phyloP scores from a whole-genome alignment of 192 early-diverging fungal genomes.

The Gigaspora rosea region DNA sequence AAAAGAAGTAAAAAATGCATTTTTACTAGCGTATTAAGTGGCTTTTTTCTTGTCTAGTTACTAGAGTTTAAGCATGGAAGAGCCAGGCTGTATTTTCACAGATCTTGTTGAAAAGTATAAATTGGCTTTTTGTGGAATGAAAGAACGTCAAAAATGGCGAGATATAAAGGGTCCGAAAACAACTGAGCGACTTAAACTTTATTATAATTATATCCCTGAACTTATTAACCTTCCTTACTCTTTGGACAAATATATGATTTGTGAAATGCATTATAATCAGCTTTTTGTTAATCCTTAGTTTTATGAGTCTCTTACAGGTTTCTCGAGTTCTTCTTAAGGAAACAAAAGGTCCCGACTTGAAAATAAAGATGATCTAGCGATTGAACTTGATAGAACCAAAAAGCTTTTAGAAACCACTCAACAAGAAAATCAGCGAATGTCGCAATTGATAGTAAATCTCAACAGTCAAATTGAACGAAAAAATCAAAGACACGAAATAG shows the following conservation, averaged over 20 bases:
- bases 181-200: not conserved
- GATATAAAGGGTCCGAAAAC: not conserved
- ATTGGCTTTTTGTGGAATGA: not conserved
- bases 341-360: not conserved
- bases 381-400: constrained; percentile 51
- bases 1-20: too few species aligned
- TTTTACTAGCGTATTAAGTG: too few species aligned
- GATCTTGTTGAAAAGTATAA: constrained; percentile 1
- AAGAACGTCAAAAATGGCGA: not conserved
- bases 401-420: constrained; percentile 11
- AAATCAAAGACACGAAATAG: too few species aligned
- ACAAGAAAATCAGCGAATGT: not conserved
- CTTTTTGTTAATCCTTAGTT: constrained; percentile 2
- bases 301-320: not conserved
- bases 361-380: not conserved
- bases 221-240: not conserved
- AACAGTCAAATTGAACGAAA: too few species aligned
- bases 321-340: too few species aligned
- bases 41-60: too few species aligned
- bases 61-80: too few species aligned
- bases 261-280: constrained; percentile 6
- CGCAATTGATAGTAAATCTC: not conserved
- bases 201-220: constrained; percentile 12
- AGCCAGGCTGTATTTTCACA: not conserved
- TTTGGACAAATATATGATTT: constrained; percentile 10